Conservation (phyloP, 2,329 filamentous ascomycete species). For the Monascus ruber region DNA sequence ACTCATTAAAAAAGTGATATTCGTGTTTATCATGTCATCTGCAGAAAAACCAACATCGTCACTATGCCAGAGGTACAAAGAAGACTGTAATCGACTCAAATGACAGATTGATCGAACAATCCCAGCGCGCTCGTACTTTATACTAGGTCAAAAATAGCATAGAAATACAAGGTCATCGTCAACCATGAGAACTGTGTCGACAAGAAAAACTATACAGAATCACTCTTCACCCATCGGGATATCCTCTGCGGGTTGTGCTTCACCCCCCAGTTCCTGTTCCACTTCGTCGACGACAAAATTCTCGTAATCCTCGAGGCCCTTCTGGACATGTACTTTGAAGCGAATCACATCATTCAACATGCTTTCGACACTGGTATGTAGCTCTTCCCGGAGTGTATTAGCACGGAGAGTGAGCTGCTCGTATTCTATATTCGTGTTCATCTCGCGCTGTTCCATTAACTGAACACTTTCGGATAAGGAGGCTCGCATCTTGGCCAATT, state of each 20-base stretch:
- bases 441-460: constrained; percentile 85
- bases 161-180: too few relatives aligned
- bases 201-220: constrained; percentile 1
- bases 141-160: too few relatives aligned
- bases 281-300: constrained; percentile 86
- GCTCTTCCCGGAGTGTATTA: constrained; percentile 77
- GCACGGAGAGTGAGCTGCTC: constrained; percentile 82
- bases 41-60: too few relatives aligned
- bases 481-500: constrained; percentile 83
- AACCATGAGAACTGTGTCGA: too few relatives aligned
- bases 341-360: constrained; percentile 97
- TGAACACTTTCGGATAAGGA: constrained; percentile 77
- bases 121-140: too few relatives aligned
- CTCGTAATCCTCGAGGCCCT: constrained; percentile 86
- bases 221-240: constrained; percentile 5
- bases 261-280: constrained; percentile 67
- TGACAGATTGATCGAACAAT: too few relatives aligned
- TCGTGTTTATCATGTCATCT: too few relatives aligned
- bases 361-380: constrained; percentile 93
- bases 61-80: too few relatives aligned
- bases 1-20: too few relatives aligned
- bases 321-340: constrained; percentile 96
- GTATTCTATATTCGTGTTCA: constrained; percentile 93
- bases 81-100: too few relatives aligned
- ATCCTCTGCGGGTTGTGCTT: constrained; percentile 36